These are phyloP conservation scores for Penicillium psychrosexuale DNA, from an alignment of 2,329 filamentous ascomycete genomes.

Conservation along the genomic window DNA sequence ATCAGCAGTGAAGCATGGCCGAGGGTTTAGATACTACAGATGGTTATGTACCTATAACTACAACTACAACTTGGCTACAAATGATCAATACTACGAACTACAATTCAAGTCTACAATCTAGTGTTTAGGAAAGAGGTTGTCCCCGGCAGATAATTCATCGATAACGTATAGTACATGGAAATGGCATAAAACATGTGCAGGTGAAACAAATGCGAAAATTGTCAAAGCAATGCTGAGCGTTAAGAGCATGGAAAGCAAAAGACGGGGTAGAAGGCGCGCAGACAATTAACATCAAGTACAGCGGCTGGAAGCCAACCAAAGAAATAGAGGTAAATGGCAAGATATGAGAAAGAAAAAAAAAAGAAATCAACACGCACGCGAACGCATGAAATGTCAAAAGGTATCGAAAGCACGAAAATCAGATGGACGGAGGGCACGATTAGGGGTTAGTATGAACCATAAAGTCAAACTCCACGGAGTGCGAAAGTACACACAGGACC, in stretches of 20 bases:
- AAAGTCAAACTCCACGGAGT: constrained; percentile 39
- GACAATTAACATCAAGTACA: constrained; percentile 29
- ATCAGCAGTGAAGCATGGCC: neutral
- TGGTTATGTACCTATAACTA: neutral
- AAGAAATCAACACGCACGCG: neutral
- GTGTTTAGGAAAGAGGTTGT: neutral
- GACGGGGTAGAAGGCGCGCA: constrained; percentile 27
- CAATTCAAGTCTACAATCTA: neutral
- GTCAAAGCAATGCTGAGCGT: constrained; percentile 19
- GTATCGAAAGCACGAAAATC: constrained; percentile 33
- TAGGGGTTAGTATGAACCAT: constrained; percentile 32
- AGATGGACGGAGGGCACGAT: constrained; percentile 33
- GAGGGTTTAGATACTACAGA: neutral
- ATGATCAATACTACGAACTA: neutral
- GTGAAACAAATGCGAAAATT: constrained; percentile 19
- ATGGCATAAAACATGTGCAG: constrained; percentile 32
- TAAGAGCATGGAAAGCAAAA: constrained; percentile 17
- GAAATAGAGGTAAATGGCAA: constrained; percentile 23
- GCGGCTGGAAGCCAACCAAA: constrained; percentile 9
- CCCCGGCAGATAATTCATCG: constrained; percentile 34
- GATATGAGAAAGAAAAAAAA: constrained; percentile 10
- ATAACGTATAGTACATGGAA: constrained; percentile 42
- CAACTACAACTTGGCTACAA: neutral
- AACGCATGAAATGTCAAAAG: constrained; percentile 26
- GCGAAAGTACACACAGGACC: constrained; percentile 47